phyloP scores from a whole-genome alignment of 441 rosid species.

The Populus hybrid region DNA sequence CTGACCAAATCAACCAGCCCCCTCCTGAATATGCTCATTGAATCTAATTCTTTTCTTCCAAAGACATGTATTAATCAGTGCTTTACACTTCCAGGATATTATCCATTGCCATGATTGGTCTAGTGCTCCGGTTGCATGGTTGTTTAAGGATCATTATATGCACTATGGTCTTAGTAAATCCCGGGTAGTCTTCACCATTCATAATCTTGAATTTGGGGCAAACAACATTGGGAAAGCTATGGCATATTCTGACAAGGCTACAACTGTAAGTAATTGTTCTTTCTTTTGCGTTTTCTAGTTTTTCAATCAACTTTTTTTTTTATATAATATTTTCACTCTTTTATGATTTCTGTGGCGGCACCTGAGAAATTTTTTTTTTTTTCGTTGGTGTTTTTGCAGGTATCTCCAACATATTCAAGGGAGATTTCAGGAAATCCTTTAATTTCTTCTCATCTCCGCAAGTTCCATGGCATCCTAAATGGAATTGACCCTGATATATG shows the following conservation, averaged over 20 bases:
- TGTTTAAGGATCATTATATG: constrained; percentile 76
- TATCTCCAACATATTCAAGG: constrained; percentile 72
- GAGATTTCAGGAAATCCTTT: constrained; percentile 81
- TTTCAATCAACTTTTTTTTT: background rate
- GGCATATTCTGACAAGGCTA: constrained; percentile 79
- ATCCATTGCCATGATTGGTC: constrained; percentile 99
- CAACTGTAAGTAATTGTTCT: constrained; percentile 58
- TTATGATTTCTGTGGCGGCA: background rate
- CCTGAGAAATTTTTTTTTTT: constrained; percentile 6
- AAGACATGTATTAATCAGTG: constrained; percentile 5
- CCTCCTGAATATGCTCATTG: background rate
- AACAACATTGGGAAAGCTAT: constrained; percentile 73
- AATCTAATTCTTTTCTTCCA: background rate
- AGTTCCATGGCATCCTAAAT: constrained; percentile 90
- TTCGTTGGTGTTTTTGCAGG: constrained; percentile 41
- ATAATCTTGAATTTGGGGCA: constrained; percentile 91
- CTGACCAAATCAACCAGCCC: background rate
- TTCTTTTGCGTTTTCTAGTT: background rate
- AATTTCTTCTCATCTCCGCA: constrained; percentile 69
- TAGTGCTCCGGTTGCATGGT: constrained; percentile 88
- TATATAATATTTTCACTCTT: background rate
- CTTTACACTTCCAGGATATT: constrained; percentile 65
- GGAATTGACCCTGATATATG: constrained; percentile 96
- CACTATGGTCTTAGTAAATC: constrained; percentile 82
- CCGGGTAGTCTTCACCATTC: constrained; percentile 89